Evolutionary conservation across 805 yeast species (phyloP).

Genomic region (Yarrowia porcina): DNA sequence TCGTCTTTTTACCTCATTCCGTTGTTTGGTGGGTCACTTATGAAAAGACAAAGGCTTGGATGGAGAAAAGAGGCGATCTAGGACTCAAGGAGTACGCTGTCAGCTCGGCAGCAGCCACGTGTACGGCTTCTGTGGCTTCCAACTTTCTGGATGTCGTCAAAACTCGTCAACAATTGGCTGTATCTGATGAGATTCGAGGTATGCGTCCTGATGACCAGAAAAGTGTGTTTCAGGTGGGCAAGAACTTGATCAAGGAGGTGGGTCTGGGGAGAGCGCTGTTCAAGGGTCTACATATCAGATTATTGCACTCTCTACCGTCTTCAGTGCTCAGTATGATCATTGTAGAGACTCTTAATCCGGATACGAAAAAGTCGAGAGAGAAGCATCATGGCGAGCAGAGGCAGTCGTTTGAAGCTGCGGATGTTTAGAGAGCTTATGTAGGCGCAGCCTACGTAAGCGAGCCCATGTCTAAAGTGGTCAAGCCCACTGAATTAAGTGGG

Average conservation of each 20-base stretch:
- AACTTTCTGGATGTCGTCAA: constrained; percentile 44
- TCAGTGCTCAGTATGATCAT: constrained; percentile 43
- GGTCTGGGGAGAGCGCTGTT: constrained; percentile 40
- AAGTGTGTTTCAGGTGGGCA: constrained; percentile 38
- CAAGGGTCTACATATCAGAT: constrained; percentile 41
- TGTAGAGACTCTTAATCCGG: constrained; percentile 43
- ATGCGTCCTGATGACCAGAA: constrained; percentile 41
- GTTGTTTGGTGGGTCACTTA: constrained; percentile 34
- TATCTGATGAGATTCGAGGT: constrained; percentile 40
- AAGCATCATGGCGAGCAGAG: constrained; percentile 7
- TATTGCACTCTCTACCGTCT: constrained; percentile 42
- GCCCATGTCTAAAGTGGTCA: too few species aligned
- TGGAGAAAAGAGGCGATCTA: constrained; percentile 26
- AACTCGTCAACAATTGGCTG: constrained; percentile 46
- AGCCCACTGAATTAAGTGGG: too few species aligned
- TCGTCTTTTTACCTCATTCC: constrained; percentile 32
- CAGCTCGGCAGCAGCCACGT: constrained; percentile 41
- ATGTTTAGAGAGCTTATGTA: too few species aligned
- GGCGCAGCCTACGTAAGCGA: too few species aligned
- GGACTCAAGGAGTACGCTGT: constrained; percentile 34
- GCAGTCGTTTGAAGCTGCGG: constrained; percentile 9
- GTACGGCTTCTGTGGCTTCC: constrained; percentile 39
- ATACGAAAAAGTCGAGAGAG: constrained; percentile 27
- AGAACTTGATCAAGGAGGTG: constrained; percentile 40
- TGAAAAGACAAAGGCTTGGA: constrained; percentile 27